Evolutionary conservation across 305 asterid species (phyloP), one percentile per base, ranked within the genome.

Genomic region (Galium porrigens): DNA sequence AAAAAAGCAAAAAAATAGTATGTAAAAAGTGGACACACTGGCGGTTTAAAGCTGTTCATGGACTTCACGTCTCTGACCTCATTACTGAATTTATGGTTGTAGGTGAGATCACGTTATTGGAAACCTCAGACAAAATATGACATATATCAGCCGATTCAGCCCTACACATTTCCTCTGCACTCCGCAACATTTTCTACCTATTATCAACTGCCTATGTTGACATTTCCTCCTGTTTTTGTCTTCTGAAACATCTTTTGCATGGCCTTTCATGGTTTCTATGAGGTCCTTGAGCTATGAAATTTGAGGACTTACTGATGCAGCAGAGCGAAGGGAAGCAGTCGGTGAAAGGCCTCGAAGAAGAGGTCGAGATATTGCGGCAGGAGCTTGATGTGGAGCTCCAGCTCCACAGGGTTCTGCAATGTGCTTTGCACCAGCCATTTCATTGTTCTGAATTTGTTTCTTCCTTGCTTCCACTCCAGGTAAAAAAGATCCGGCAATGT

Each of bases 271-370:
- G 42, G 42, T 52, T 64, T 32, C 52, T 10, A 53, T 58, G 66
- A 52, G 65, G 44, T 27, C 30, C 5, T 32, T 66, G 51, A 73
- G 76, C 56, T 68, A 84, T 90, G 97, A 90, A 90, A 87, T 85
- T 87, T 71, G 97, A 90, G 68, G 97, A 87, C 51, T 78, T 87
- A 61, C 67, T 90, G 81, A 85, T 84, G 96, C 87, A 82, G 77
- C 86, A 78, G 7, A 67, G 79, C 14, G 86, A 80, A 25, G 84
- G 79, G 7, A 85, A 74, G 48, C 84, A 72, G 3, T 70, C 78
- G 44, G 73, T 77, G 15, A 66, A 71, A 48, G 77, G 72, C 6
- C 90, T 87, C 62, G 73, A 84, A 61, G 72, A 84, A 32, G 90
- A 90, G 84, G 97, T 86, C 22, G 79, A 84, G 71, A 76, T 74